Conservation (phyloP, 2,329 filamentous ascomycete species). For the Teratosphaeria pseudoeucalypti region DNA sequence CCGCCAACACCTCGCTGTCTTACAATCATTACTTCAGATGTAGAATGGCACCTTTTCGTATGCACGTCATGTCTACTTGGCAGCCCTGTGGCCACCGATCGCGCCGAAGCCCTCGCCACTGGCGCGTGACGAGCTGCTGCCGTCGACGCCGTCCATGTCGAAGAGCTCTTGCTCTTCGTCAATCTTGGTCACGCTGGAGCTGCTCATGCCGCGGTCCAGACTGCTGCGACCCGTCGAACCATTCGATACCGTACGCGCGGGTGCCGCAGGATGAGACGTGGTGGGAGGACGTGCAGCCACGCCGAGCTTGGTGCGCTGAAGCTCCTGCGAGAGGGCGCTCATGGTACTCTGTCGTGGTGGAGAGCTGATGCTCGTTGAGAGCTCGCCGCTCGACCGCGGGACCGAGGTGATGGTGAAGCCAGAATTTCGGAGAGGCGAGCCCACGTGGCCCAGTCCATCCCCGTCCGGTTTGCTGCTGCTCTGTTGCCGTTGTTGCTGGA, state of each 20-base stretch:
- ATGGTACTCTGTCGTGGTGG: slow-evolving; percentile 48
- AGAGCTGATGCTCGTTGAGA: slow-evolving; percentile 39
- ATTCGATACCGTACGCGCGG: slow-evolving; percentile 8
- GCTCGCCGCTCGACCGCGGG: slow-evolving; percentile 12
- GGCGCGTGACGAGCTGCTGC: slow-evolving; percentile 2
- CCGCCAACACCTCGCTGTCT: slow-evolving; percentile 5
- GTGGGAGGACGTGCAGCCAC: slow-evolving; percentile 17
- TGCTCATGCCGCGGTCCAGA: slow-evolving; percentile 18
- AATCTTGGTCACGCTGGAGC: slow-evolving; percentile 18
- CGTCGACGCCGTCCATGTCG: slow-evolving; percentile 23
- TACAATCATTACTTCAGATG: neutral
- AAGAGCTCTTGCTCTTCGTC: slow-evolving; percentile 24
- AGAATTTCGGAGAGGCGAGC: slow-evolving; percentile 54
- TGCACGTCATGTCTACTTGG: neutral
- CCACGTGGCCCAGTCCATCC: slow-evolving; percentile 45
- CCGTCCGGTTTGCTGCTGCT: slow-evolving; percentile 17
- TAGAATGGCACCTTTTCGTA: neutral
- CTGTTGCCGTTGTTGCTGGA: slow-evolving; percentile 28
- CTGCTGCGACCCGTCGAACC: slow-evolving; percentile 10
- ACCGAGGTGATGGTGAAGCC: slow-evolving; percentile 20
- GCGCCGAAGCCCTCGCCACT: slow-evolving; percentile 10
- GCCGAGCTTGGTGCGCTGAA: slow-evolving; percentile 29
- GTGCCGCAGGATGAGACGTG: neutral
- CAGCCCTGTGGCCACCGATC: slow-evolving; percentile 7
- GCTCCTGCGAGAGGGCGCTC: slow-evolving; percentile 50